Evolutionary conservation across 768 basidiomycete genomes (phyloP), one percentile per base, ranked within the genome.

Genomic region (Trametes cubensis): DNA sequence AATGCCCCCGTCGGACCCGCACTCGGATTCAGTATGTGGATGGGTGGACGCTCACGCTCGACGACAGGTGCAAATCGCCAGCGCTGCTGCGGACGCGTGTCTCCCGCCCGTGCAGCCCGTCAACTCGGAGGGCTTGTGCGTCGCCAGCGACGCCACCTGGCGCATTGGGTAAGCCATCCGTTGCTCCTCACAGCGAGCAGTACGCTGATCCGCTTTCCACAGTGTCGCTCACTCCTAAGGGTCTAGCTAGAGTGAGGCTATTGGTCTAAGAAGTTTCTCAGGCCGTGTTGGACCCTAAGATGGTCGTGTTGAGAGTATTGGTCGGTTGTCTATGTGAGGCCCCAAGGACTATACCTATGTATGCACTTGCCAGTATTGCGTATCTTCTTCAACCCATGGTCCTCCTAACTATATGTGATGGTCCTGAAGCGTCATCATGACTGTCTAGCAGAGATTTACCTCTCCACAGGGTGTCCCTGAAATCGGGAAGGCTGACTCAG

Each of bases 71-170:
- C 50, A 62, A 26, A 59, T 38, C 15, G 65, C 59, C 26, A 64
- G 60, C 39, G 66, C 62, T 14, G 64, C 66, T 17, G 66, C 34
- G 18, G 55, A 54, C 8, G 51, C 57, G 28, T 69, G 68, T 55
- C 63, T 66, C 41, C 66, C 68, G 60, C 65, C 68, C 15, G 60
- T 63, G 21, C 59, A 65, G 49, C 63, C 68, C n/a, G 58, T 64
- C 26, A 54, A 63, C 48, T 62, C 63, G 20, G 51, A 55, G 48
- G 66, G 63, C 5, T 15, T 67, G 15, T 67, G 66, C 58, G 39
- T 58, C 4, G 25, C 63, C 3, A 17, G 23, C 2, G 63, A 67
- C 46, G 55, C 41, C 6, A 15, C 53, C 14, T 68, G 67, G 65
- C 55, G 55, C 46, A 50, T 64, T 34, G 60, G 64, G 64, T 67